Conservation (phyloP, 1,284 basidiomycete genomes). For the Amylostereum areolatum region DNA sequence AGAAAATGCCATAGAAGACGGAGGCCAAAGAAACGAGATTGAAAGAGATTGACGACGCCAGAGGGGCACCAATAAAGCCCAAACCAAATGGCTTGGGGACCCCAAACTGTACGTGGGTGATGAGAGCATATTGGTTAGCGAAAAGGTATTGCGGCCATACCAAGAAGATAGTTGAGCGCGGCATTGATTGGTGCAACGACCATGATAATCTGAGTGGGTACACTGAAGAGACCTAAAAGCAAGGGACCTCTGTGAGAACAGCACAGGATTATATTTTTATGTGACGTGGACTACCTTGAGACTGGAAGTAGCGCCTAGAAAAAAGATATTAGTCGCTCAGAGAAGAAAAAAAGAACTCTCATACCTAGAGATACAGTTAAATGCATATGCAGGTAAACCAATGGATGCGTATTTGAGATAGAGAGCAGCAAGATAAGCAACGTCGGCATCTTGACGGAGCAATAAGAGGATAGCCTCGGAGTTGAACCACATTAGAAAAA, state of each 20-base stretch:
- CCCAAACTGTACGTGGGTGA: slow-evolving; percentile 76
- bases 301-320: slow-evolving; percentile 79
- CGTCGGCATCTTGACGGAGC: slow-evolving; percentile 82
- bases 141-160: slow-evolving; percentile 28
- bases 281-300: too few species aligned
- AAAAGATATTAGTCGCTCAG: slow-evolving; percentile 20
- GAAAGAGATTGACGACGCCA: slow-evolving; percentile 86
- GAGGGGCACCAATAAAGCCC: slow-evolving; percentile 91
- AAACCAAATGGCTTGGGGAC: slow-evolving; percentile 70
- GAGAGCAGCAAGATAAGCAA: slow-evolving; percentile 70
- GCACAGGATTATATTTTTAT: too few species aligned
- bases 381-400: slow-evolving; percentile 86
- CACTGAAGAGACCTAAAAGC: slow-evolving; percentile 80
- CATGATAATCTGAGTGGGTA: slow-evolving; percentile 83
- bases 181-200: slow-evolving; percentile 86
- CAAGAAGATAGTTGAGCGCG: slow-evolving; percentile 79
- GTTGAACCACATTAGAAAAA: slow-evolving; percentile 72
- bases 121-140: slow-evolving; percentile 5
- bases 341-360: slow-evolving; percentile 17
- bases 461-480: slow-evolving; percentile 74
- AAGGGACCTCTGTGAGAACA: too few species aligned
- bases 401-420: slow-evolving; percentile 78
- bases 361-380: slow-evolving; percentile 65
- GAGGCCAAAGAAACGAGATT: slow-evolving; percentile 75
- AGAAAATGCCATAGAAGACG: slow-evolving; percentile 68